Conservation (phyloP, 495 filamentous ascomycete genomes). For the Cercophora samala region DNA sequence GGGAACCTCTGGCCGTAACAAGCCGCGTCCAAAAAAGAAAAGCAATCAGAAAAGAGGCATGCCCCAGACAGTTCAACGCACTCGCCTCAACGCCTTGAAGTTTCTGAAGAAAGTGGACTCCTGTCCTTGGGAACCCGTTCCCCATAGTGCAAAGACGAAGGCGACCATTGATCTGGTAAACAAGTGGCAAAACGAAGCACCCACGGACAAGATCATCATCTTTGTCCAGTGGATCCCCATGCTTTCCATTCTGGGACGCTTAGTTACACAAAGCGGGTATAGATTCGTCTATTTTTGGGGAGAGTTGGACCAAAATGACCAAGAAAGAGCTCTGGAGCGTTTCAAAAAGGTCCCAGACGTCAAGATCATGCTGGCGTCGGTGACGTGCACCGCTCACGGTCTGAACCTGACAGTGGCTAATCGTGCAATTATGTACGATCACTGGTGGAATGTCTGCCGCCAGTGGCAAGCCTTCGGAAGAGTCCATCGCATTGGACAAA, state of each 20-base stretch:
- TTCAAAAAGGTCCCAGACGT: slow-evolving; percentile 22
- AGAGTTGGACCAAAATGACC: slow-evolving; percentile 16
- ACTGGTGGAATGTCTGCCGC: slow-evolving; percentile 40
- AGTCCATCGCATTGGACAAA: slow-evolving; percentile 61
- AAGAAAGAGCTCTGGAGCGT: slow-evolving; percentile 20
- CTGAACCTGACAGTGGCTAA: slow-evolving; percentile 37
- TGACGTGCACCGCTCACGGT: slow-evolving; percentile 34
- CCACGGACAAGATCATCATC: slow-evolving; percentile 40
- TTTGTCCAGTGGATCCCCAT: slow-evolving; percentile 37
- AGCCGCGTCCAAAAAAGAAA: too few relatives aligned
- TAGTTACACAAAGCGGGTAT: slow-evolving; percentile 23
- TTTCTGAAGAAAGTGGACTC: slow-evolving; percentile 14
- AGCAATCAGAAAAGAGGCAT: not conserved
- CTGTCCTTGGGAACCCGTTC: slow-evolving; percentile 17
- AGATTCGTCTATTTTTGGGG: slow-evolving; percentile 30
- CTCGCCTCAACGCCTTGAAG: slow-evolving; percentile 5
- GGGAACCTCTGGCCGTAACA: too few relatives aligned
- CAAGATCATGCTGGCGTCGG: slow-evolving; percentile 36
- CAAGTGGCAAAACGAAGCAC: slow-evolving; percentile 35
- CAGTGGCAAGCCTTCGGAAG: slow-evolving; percentile 58
- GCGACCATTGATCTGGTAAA: slow-evolving; percentile 30
- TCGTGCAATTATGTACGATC: slow-evolving; percentile 44
- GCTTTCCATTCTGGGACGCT: slow-evolving; percentile 34
- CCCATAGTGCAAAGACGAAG: slow-evolving; percentile 33
- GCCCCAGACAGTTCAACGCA: not conserved